These are phyloP conservation scores for Dichomitus squalens DNA, from an alignment of 1,284 basidiomycete genomes.

Conservation along the genomic window DNA sequence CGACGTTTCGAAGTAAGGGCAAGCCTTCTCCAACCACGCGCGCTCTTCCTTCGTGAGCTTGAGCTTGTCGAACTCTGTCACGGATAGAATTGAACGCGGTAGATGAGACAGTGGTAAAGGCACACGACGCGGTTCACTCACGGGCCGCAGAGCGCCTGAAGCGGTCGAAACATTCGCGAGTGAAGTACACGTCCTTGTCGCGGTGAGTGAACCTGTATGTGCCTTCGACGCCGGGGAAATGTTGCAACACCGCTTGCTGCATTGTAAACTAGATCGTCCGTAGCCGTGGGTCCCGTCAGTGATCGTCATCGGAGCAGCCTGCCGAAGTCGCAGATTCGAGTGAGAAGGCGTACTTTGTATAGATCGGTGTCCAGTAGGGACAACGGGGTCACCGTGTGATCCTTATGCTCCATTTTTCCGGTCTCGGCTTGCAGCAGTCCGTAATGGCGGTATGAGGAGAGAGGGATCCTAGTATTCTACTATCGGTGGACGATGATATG, in stretches of 20 bases:
- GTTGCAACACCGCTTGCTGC: constrained; percentile 91
- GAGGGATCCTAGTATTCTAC: background rate
- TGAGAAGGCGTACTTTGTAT: constrained; percentile 74
- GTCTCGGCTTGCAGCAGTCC: too few relatives aligned
- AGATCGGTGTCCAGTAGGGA: constrained; percentile 94
- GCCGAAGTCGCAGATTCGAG: background rate
- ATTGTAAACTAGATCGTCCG: constrained; percentile 72
- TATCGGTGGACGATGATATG: background rate
- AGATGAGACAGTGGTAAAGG: too few relatives aligned
- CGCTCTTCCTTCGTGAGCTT: constrained; percentile 66
- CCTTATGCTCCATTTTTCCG: background rate
- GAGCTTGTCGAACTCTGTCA: constrained; percentile 68
- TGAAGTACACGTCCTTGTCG: constrained; percentile 72
- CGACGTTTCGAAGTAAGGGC: constrained; percentile 73
- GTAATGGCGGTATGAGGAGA: background rate
- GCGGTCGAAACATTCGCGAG: constrained; percentile 64
- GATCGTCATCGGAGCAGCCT: background rate
- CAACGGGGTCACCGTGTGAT: constrained; percentile 36
- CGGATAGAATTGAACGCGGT: too few relatives aligned
- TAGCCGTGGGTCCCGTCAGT: background rate
- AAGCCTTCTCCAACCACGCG: constrained; percentile 67
- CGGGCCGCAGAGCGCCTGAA: constrained; percentile 70
- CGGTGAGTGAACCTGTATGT: constrained; percentile 90
- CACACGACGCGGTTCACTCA: constrained; percentile 41
- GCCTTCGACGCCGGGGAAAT: constrained; percentile 72